A percentile compares a stretch with the other conserved stretches of the same genome.
These are phyloP conservation scores for Boletus rufocinnamomeus DNA, from an alignment of 768 basidiomycete species.

Conservation along the genomic window DNA sequence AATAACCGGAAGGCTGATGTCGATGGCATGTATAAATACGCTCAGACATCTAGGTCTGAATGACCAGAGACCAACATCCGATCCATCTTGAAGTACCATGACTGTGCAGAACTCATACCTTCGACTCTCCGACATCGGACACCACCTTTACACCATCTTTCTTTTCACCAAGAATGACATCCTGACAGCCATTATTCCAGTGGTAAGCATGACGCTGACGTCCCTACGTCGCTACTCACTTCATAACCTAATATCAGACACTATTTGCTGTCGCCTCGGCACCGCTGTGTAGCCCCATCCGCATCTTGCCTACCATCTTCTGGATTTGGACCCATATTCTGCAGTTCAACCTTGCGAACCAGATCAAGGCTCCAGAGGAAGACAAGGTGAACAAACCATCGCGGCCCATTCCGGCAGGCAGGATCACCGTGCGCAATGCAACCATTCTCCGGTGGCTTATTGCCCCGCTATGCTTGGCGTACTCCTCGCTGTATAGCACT, in stretches of 20 bases:
- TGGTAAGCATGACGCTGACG: slow-evolving; percentile 36
- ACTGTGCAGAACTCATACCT: slow-evolving; percentile 16
- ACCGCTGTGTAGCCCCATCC: slow-evolving; percentile 25
- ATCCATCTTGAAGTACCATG: slow-evolving; percentile 12
- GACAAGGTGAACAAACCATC: slow-evolving; percentile 47
- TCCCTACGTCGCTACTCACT: neutral
- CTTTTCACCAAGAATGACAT: slow-evolving; percentile 51
- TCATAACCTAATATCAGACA: slow-evolving; percentile 23
- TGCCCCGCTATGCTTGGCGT: slow-evolving; percentile 37
- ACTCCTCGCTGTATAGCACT: slow-evolving; percentile 36
- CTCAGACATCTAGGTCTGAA: neutral
- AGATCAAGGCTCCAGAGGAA: slow-evolving; percentile 43
- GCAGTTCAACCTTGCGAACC: slow-evolving; percentile 48
- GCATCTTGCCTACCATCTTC: slow-evolving; percentile 31
- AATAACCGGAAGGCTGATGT: slow-evolving; percentile 4
- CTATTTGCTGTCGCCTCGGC: slow-evolving; percentile 38
- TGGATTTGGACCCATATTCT: slow-evolving; percentile 52
- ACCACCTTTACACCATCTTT: slow-evolving; percentile 34
- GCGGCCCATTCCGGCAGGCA: slow-evolving; percentile 46
- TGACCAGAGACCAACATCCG: neutral
- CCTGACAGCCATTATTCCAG: slow-evolving; percentile 47
- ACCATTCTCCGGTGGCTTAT: slow-evolving; percentile 39
- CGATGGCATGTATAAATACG: slow-evolving; percentile 7
- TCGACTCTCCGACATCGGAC: slow-evolving; percentile 17
- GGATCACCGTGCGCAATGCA: slow-evolving; percentile 40